Base-by-base conservation (phyloP, 805 yeast species). In the Wickerhamomyces chambardii region DNA sequence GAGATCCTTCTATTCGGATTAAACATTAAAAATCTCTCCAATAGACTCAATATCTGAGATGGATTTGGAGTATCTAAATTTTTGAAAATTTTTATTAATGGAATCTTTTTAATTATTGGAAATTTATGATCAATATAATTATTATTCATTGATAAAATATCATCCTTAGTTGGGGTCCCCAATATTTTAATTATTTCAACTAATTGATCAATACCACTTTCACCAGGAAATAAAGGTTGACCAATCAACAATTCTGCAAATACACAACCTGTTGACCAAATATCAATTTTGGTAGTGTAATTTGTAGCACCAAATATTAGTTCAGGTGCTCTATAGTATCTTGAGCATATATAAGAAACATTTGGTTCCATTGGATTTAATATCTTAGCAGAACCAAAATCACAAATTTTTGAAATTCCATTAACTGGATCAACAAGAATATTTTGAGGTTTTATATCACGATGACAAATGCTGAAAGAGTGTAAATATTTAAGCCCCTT, bases 201-300 rank as follows among this genome's bases (percentile, higher is more conserved):
- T 50, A 90, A 72, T 60, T 92, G 98, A 58, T 92, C 98, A 39
- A 92, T 90, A 28, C 98, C 97, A 40, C 89, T 79, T 56, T 92
- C 97, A 31, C 98, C 98, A 11, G 98, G 98, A 63, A 92, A 92
- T 45, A 92, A 66, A 12, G 98, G 98, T 56, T 87, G 97, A 15
- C 98, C 97, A 38, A 92, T 70, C 43, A 89, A 75, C 50, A 92
- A 66, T 62, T 92, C 98, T 5, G 97, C 97, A 85, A 92, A 87
- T 17, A 92, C 98, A 65, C 98, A 92, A 16, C 95, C 96, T 12
- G 95, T 86, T 12, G 95, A 84, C 98, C 98, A 92, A 32, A 92
- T 76, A 57, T 92, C 98, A 45, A 92, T 92, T 58, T 90, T 89
- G 22, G 97, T 87, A 7, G 97, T 86, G 60, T 92, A 92, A 59